Percentiles rank a stretch among this genome's conserved stretches.
These are phyloP conservation scores for Solanum ossicruentum DNA, from an alignment of 257 asterid species.

Conservation along the genomic window DNA sequence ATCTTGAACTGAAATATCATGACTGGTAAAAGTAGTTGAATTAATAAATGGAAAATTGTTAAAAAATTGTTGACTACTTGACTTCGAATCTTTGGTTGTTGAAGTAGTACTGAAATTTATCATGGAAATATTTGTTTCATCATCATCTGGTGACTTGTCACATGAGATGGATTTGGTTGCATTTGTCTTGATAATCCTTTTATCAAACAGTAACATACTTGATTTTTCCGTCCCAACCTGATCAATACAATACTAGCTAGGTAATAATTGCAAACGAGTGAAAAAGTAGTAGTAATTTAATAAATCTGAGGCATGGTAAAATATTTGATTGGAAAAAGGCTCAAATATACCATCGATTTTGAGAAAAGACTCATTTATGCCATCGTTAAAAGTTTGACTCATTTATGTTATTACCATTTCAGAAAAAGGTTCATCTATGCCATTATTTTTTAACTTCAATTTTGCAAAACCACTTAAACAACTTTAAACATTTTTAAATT, in stretches of 20 bases:
- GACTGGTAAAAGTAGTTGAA: not conserved
- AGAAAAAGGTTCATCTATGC: too few species aligned
- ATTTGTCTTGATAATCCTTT: not conserved
- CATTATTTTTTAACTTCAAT: too few species aligned
- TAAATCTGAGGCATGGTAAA: not conserved
- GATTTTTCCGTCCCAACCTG: conserved; percentile 4
- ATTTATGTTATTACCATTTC: too few species aligned
- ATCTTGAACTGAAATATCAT: not conserved
- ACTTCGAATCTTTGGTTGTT: not conserved
- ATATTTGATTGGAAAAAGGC: too few species aligned
- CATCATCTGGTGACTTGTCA: not conserved
- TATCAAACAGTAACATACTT: not conserved
- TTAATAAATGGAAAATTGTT: not conserved
- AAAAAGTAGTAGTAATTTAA: not conserved
- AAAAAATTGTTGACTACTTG: not conserved
- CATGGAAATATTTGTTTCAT: not conserved
- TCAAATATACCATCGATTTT: too few species aligned
- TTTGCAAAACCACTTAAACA: too few species aligned
- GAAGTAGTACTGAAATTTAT: conserved; percentile 1
- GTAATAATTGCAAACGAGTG: not conserved
- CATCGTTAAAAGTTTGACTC: too few species aligned
- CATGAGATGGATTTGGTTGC: not conserved
- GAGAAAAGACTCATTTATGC: too few species aligned
- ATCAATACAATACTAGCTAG: not conserved
- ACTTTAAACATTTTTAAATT: too few species aligned